phyloP scores from a whole-genome alignment of 805 yeast species.

The Kodamaea lidongshanica region DNA sequence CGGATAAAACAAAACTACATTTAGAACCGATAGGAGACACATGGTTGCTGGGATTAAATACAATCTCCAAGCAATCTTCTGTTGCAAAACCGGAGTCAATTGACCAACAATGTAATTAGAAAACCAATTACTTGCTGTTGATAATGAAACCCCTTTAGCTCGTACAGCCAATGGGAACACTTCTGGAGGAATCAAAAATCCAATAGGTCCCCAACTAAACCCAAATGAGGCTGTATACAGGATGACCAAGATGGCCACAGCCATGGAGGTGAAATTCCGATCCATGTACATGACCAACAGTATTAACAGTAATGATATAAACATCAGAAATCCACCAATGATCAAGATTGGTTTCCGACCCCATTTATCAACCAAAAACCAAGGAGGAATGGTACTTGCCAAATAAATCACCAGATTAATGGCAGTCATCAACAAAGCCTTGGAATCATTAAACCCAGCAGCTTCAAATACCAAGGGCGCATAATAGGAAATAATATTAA shows the following conservation, averaged over 20 bases:
- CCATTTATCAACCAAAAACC: slow-evolving; percentile 42
- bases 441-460: slow-evolving; percentile 39
- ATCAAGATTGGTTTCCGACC: slow-evolving; percentile 41
- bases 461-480: slow-evolving; percentile 50
- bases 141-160: slow-evolving; percentile 39
- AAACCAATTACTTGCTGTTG: slow-evolving; percentile 42
- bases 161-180: slow-evolving; percentile 39
- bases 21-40: slow-evolving; percentile 29
- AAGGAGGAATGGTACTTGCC: slow-evolving; percentile 37
- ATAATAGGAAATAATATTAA: slow-evolving; percentile 52
- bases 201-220: slow-evolving; percentile 43
- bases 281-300: slow-evolving; percentile 31
- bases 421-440: slow-evolving; percentile 41
- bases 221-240: slow-evolving; percentile 41
- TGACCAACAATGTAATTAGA: slow-evolving; percentile 42
- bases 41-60: slow-evolving; percentile 36
- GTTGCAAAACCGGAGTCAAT: slow-evolving; percentile 38
- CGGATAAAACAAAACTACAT: slow-evolving; percentile 34
- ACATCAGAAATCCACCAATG: slow-evolving; percentile 37
- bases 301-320: slow-evolving; percentile 27
- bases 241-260: slow-evolving; percentile 37
- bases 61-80: slow-evolving; percentile 35
- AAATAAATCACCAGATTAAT: slow-evolving; percentile 36
- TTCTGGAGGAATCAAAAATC: slow-evolving; percentile 40
- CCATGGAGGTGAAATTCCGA: slow-evolving; percentile 26